phyloP scores from a whole-genome alignment of 768 basidiomycete species.

The Ephemerocybe angulata region DNA sequence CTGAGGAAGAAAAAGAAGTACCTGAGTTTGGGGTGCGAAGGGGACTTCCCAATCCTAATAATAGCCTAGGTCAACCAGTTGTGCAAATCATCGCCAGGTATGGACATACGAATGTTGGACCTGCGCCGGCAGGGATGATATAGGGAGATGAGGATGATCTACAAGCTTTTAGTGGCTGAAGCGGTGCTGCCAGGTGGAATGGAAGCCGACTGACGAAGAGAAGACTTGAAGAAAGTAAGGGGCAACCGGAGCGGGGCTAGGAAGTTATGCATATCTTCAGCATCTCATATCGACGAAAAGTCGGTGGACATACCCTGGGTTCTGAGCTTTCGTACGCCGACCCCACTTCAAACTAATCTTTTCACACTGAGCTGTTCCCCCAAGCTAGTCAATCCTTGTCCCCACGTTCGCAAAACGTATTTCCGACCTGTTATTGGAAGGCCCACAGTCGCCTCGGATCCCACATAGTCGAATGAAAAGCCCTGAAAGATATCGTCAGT shows the following conservation, averaged over 20 bases:
- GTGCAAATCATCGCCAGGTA: background rate
- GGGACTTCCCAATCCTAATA: slow-evolving; percentile 49
- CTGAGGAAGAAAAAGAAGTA: slow-evolving; percentile 6
- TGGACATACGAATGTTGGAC: slow-evolving; percentile 27
- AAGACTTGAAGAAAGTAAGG: slow-evolving; percentile 51
- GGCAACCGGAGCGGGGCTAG: slow-evolving; percentile 42
- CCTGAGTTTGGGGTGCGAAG: slow-evolving; percentile 44
- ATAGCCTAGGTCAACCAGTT: background rate
- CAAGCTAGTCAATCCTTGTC: background rate
- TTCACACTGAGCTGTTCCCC: slow-evolving; percentile 34
- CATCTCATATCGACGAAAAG: background rate
- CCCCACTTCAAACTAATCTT: slow-evolving; percentile 34
- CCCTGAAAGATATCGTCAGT: too few species aligned
- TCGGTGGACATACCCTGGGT: slow-evolving; percentile 24
- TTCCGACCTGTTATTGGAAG: slow-evolving; percentile 32
- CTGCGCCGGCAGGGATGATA: slow-evolving; percentile 36
- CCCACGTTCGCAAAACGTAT: background rate
- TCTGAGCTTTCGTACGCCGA: slow-evolving; percentile 20
- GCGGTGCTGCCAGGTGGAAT: background rate
- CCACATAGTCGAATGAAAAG: slow-evolving; percentile 35
- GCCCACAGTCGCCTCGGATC: slow-evolving; percentile 21
- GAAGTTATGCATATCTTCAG: background rate
- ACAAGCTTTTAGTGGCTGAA: background rate
- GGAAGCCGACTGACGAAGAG: slow-evolving; percentile 34
- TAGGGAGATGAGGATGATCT: slow-evolving; percentile 44